Base-by-base conservation (phyloP, 305 asterid genomes). In the Fraxinus albicans region DNA sequence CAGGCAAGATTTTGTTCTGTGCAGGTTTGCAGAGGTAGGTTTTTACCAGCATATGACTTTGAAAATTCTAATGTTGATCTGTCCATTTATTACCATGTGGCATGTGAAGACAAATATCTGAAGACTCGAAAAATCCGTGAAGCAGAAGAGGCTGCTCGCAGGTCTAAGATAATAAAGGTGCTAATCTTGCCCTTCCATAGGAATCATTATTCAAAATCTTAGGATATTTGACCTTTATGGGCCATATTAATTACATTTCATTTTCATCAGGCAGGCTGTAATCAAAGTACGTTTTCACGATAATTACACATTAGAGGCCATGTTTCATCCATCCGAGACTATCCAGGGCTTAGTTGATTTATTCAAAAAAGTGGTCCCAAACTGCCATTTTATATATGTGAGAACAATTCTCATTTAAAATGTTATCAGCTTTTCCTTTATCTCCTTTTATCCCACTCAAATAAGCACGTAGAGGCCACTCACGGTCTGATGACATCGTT, bases 151-250 rank as follows among this genome's bases (percentile, higher is more conserved):
- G 97, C 97, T 88, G 98, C 97, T 80, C 94, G 93, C 82, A 91
- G 97, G 83, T 88, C 98, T 79, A 92, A 82, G 91, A 90, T 94
- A 75, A 92, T 98, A n/a, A 94, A 94, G 99, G 98, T 94, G n/a
- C 58, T 47, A 60, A 73, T 84, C 78, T 3, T 58, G 82, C 83
- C 73, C 29, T 84, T 85, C 80, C 70, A 53, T 33, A 60, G 50
- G 80, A 47, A 36, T 74, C 31, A n/a, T 34, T 79, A 47, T 58
- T 36, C 23, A 73, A 81, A 31, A 29, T 38, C 44, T 38, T 38
- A 0, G 44, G 44, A 44, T 70, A 76, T 38, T 34, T 60, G 50
- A 1, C 83, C 58, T 65, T 38, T 38, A 38, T 1, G 10, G 44
- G 1, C 44, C 58, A 47, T 47, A 13, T 34, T 34, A 34, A 34